Evolutionary conservation across 1,284 basidiomycete species (phyloP).

Genomic region (Phellinidium pouzarii): DNA sequence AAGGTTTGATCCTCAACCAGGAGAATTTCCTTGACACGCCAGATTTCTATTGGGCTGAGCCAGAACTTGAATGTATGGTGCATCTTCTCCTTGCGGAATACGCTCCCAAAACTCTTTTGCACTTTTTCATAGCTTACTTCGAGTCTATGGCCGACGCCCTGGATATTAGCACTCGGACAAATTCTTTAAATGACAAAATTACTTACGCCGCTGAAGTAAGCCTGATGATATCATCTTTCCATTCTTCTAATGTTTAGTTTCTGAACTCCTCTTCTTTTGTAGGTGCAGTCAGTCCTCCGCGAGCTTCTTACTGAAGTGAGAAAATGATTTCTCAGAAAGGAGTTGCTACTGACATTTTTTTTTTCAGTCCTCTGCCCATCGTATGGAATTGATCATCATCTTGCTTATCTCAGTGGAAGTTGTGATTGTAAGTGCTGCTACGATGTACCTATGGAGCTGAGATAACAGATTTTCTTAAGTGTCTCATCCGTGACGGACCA

Average conservation of each 20-base stretch:
- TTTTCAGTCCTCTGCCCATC: conserved; percentile 69
- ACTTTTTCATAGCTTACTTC: conserved; percentile 58
- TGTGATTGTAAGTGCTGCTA: conserved; percentile 57
- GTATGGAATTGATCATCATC: conserved; percentile 91
- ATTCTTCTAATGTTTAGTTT: conserved; percentile 8
- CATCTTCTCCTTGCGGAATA: not conserved
- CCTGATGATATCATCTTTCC: conserved; percentile 18
- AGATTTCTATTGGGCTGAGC: conserved; percentile 88
- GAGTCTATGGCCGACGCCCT: conserved; percentile 74
- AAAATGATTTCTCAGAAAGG: not conserved
- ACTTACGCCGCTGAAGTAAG: conserved; percentile 84
- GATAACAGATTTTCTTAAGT: conserved; percentile 31
- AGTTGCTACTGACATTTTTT: not conserved
- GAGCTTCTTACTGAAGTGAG: conserved; percentile 73
- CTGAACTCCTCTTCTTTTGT: conserved; percentile 16
- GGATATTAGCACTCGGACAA: conserved; percentile 75
- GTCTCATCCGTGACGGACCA: conserved; percentile 52
- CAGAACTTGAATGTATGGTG: conserved; percentile 69
- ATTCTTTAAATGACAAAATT: conserved; percentile 84
- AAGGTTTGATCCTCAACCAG: conserved; percentile 80
- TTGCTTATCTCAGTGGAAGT: conserved; percentile 87
- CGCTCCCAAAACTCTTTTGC: not conserved
- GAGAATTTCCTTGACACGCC: conserved; percentile 87
- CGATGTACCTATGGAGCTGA: not conserved
- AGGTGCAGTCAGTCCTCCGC: conserved; percentile 67